Base-by-base conservation (phyloP, 2,329 filamentous ascomycete species). In the Talaromyces sp. region DNA sequence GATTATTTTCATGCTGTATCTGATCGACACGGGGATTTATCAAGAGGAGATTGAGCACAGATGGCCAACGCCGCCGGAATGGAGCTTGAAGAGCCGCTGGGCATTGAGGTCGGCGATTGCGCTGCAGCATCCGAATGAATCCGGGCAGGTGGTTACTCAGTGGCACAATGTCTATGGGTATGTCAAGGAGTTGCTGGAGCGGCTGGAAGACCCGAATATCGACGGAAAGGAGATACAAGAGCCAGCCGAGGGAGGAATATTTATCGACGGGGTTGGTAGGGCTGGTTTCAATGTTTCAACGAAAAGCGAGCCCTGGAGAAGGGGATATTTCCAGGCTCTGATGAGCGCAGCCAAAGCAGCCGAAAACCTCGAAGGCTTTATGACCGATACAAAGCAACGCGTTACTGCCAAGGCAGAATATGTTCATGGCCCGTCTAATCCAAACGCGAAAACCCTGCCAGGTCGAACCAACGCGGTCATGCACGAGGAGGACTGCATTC, bases 371-470 rank as follows among this genome's bases (percentile, higher is more conserved):
- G 91, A 96, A 65, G 89, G 89, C 55, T 92, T 88, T 83, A 81
- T 96, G 16, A 81, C 83, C 51, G 92, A 96, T 74, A 86, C 77
- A 52, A 88, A 83, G 8, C 82, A 87, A 65, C 82, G 83, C 50
- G 76, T 89, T 30, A 83, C 89, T 33, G 94, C 91, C 66, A 87
- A 90, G 0, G 83, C 85, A 5, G 87, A 90, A 53, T 87, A 89
- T 64, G 86, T 97, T 59, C 83, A 90, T 56, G 92, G 92, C 0
- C 91, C 92, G 0, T 92, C 90, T 4, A 97, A 97, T 73, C 91
- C 91, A 0, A 82, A 87, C 61, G 92, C 92, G 1, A 85, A 83
- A 67, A 91, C 91, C 0, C 83, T 92, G 47, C 87, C 89, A 10
- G 61, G 61, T 31, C 0, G 82, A 85, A 0, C 87, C 87, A 12